A percentile compares a stretch with the other conserved stretches of the same genome.
phyloP scores from a whole-genome alignment of 148 eudicot species.

The Heliosperma pusillum region DNA sequence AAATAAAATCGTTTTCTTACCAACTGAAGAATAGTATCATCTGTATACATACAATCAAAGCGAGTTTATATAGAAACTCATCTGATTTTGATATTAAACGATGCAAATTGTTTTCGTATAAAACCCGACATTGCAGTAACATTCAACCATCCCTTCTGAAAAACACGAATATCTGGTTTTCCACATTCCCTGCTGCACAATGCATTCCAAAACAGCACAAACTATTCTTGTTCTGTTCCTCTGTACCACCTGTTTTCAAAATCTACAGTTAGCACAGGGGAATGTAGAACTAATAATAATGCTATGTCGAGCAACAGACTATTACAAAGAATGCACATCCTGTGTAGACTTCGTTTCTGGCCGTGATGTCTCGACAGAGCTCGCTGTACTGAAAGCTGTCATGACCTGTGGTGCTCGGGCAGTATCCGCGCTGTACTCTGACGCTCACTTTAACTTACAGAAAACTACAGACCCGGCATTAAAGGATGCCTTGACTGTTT shows the following conservation, averaged over 20 bases:
- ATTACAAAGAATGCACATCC: background rate
- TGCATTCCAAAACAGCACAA: background rate
- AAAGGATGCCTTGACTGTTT: conserved; percentile 5
- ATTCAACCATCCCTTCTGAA: too few relatives aligned
- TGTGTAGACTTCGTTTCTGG: conserved; percentile 15
- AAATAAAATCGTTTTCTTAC: too few relatives aligned
- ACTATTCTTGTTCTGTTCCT: background rate
- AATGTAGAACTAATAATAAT: background rate
- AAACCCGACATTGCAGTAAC: too few relatives aligned
- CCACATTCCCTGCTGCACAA: too few relatives aligned
- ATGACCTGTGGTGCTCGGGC: conserved; percentile 15
- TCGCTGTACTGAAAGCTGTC: conserved; percentile 1
- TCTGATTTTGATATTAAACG: too few relatives aligned
- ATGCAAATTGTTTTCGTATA: too few relatives aligned
- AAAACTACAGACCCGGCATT: background rate
- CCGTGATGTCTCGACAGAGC: conserved; percentile 10
- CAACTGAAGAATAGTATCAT: too few relatives aligned
- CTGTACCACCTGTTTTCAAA: background rate
- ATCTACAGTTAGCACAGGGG: background rate
- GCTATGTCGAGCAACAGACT: conserved; percentile 8
- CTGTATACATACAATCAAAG: too few relatives aligned
- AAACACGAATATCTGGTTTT: too few relatives aligned
- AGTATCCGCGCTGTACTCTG: background rate
- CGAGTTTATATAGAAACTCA: too few relatives aligned
- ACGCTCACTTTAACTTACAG: background rate